Conservation (phyloP, 2,329 filamentous ascomycete species). For the Cryphonectria radicalis region DNA sequence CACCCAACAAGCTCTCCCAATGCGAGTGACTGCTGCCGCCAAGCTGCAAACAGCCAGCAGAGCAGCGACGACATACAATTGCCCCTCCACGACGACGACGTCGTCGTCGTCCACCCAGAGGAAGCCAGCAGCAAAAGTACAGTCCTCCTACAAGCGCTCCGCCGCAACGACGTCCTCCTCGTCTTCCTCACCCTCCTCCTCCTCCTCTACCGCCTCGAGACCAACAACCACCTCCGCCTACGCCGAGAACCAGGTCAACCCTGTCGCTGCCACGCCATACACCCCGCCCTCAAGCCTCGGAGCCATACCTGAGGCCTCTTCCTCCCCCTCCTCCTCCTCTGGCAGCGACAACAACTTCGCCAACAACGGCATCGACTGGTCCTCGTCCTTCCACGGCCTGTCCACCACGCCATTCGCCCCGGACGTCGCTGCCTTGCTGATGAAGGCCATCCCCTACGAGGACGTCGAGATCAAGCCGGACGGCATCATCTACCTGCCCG, state of each 20-base stretch:
- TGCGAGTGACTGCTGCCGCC: not conserved
- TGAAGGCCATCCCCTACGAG: conserved; percentile 66
- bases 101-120: conserved; percentile 16
- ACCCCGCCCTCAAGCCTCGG: conserved; percentile 9
- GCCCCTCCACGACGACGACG: conserved; percentile 12
- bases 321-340: conserved; percentile 5
- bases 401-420: conserved; percentile 71
- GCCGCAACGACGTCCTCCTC: conserved; percentile 16
- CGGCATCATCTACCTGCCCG: conserved; percentile 92
- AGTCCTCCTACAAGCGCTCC: conserved; percentile 23
- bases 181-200: conserved; percentile 1
- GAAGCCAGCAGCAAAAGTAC: conserved; percentile 2
- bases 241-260: conserved; percentile 25
- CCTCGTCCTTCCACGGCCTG: conserved; percentile 80
- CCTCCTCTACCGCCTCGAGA: conserved; percentile 12
- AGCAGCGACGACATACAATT: conserved; percentile 20
- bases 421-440: conserved; percentile 70
- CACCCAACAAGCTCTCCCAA: conserved; percentile 1
- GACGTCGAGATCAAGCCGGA: conserved; percentile 98
- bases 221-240: conserved; percentile 25
- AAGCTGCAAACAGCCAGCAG: conserved; percentile 6
- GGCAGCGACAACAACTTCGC: conserved; percentile 30
- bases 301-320: conserved; percentile 25
- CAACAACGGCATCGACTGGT: conserved; percentile 69
- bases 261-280: conserved; percentile 22